Evolutionary conservation across 2,329 filamentous ascomycete genomes (phyloP), one percentile per base, ranked within the genome.

Genomic region (Plenodomus lindquistii): DNA sequence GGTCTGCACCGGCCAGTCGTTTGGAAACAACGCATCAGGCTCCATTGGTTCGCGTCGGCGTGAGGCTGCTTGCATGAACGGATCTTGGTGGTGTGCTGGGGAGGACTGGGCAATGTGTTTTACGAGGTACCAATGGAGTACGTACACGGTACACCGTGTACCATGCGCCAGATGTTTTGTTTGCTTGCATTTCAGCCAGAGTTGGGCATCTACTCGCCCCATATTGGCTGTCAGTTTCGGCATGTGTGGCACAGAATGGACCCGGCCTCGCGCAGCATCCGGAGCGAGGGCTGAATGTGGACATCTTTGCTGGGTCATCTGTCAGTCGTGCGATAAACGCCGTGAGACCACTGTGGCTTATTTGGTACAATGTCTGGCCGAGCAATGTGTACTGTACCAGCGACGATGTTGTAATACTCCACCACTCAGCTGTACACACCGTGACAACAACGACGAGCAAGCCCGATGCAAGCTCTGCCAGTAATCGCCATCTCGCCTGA

Each of bases 201-300:
- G 27, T 31, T n/a, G n/a, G 15, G 9, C 27, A 31, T 13, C 27
- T 31, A 22, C n/a, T 41, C 22, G 41, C 38, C n/a, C 31, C 39
- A 45, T 43, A 50, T 39, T 48, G 48, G 48, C 48, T 46, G 48
- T 51, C 48, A 44, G 21, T 46, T n/a, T 40, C 37, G 36, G 13
- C 10, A 43, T 37, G 40, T 35, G 36, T 40, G 2, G 48, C 37
- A 51, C 36, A 39, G 44, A 51, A 47, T 47, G 44, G 20, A 47
- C 41, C 48, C 48, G 24, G 27, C 41, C 21, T 37, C 43, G 43
- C 43, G 43, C 43, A 46, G n/a, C 42, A 22, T 22, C 43, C 48
- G 44, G 48, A 41, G 44, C 22, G 44, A 15, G 24, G 35, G 10
- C 44, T 38, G 31, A 7, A 51, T 27, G 37, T 35, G 38, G 48